phyloP scores from a whole-genome alignment of 83 land plant species.

The Picea abies region DNA sequence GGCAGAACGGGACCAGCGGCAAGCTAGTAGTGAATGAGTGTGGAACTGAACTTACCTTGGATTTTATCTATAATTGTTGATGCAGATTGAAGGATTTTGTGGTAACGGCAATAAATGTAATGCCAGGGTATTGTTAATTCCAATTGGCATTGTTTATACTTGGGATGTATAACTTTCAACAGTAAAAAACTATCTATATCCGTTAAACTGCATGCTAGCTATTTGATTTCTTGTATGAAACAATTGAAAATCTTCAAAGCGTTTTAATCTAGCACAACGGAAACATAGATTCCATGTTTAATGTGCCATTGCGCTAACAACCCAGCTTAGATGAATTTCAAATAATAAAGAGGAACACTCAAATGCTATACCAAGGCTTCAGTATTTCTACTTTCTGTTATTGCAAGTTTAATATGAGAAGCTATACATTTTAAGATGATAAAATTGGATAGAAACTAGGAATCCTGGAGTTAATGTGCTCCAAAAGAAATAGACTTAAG shows the following conservation, averaged over 20 bases:
- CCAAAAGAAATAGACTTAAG: not conserved
- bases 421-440: not conserved
- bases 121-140: no score
- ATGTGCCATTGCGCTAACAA: no score
- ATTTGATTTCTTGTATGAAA: not conserved
- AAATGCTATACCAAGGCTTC: no score
- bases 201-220: not conserved
- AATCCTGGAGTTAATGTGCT: not conserved
- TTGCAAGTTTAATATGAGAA: not conserved
- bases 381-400: not conserved
- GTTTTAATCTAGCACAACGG: not conserved
- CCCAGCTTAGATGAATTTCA: not conserved
- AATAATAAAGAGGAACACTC: not conserved
- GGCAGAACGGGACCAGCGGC: constrained; percentile 5
- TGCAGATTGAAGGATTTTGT: not conserved
- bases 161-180: not conserved
- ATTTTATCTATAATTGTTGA: not conserved
- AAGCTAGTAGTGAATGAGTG: not conserved
- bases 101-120: not conserved
- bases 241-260: not conserved
- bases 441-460: not conserved
- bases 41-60: not conserved
- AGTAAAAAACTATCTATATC: not conserved
- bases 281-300: not conserved
- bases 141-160: not conserved